Evolutionary conservation across 2,329 filamentous ascomycete genomes (phyloP).

Genomic region (Decorospora gaudefroyi): DNA sequence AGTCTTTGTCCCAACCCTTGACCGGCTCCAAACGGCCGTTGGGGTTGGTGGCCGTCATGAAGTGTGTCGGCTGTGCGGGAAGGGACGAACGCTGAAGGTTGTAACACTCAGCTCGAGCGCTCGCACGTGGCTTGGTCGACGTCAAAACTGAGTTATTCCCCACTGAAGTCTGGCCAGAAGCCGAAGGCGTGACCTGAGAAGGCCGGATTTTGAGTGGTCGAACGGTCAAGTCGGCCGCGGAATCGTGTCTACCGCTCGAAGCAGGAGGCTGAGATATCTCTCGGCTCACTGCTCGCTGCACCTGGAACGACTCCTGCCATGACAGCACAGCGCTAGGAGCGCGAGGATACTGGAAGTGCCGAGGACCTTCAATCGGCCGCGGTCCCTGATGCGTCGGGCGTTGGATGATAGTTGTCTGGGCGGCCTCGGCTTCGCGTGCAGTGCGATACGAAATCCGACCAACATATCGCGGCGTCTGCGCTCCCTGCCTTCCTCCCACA

Average conservation of each 20-base stretch:
- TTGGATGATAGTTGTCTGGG: background rate
- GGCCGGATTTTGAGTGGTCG: slow-evolving; percentile 1
- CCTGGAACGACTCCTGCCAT: slow-evolving; percentile 13
- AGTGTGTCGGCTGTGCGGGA: background rate
- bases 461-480: slow-evolving; percentile 1
- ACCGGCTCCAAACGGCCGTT: background rate
- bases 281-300: slow-evolving; percentile 5
- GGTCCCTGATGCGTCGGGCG: background rate
- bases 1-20: slow-evolving; percentile 12
- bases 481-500: background rate
- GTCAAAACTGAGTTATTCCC: background rate
- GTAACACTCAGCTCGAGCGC: background rate
- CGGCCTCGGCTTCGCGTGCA: background rate
- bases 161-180: background rate
- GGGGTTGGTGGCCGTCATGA: background rate
- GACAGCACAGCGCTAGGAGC: slow-evolving; percentile 6
- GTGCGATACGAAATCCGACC: background rate
- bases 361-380: slow-evolving; percentile 1
- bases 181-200: background rate
- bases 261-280: slow-evolving; percentile 1
- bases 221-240: slow-evolving; percentile 10
- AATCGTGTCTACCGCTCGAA: slow-evolving; percentile 3
- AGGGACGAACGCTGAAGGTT: background rate
- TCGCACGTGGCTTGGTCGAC: background rate
- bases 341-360: too few relatives aligned